Base-by-base conservation (phyloP, 2,329 filamentous ascomycete genomes). In the Pestalotiopsis sp. region DNA sequence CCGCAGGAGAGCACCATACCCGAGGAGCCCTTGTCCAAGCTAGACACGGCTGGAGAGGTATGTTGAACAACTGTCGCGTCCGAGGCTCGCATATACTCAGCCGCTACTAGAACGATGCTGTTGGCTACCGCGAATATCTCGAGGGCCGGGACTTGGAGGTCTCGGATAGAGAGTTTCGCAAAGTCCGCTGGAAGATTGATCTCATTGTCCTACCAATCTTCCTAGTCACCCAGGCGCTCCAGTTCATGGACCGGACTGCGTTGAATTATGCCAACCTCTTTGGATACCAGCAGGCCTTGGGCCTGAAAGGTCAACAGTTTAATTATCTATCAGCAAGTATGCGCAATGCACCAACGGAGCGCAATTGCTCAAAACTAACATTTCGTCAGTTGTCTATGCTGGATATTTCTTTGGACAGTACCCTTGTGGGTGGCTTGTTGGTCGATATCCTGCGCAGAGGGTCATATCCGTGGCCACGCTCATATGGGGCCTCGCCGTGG, bases 381-480 rank as follows among this genome's bases (percentile, higher is more conserved):
- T 27, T 61, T 23, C 45, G 31, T 13, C 23, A 78, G 75, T 81
- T 73, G 73, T 81, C 0, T 82, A 81, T 68, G 79, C 78, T 5
- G 79, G 80, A 1, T 82, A 81, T 68, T 82, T 81, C 75, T 78
- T 81, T 66, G 80, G 80, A 2, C 80, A 81, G 62, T 81, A 82
- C 68, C 80, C 80, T n/a, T 81, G 79, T 60, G 79, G 79, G 4
- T 80, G 78, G 79, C 71, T 82, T 0, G 80, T 82, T 56, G 79
- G 79, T 17, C 72, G 79, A 38, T 81, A 72, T 60, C 77, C 77
- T 1, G 80, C 80, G 1, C 80, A 81, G 69, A 77, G 73, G 65
- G 75, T 81, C 20, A 70, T 81, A 31, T 75, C 73, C 0, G 72
- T 78, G 36, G 76, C 74, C 38, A 75, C 76, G 57, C 65, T 80